Percentiles rank a stretch among this genome's conserved stretches.
Conservation (phyloP, 192 early-diverging fungal genomes). For the Lunasporangiospora selenospora region DNA sequence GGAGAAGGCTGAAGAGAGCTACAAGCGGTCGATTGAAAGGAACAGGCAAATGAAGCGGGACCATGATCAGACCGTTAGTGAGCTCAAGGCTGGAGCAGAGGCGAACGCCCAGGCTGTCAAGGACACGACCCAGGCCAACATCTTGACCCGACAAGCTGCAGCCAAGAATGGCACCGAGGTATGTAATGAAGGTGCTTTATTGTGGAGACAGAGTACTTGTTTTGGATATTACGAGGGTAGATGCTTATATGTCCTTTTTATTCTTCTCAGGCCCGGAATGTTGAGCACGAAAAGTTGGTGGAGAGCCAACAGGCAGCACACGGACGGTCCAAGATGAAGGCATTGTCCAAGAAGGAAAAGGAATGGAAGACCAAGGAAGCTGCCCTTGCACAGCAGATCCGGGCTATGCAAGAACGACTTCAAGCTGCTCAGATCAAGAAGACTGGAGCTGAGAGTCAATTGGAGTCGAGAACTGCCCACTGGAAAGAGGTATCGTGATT, state of each 20-base stretch:
- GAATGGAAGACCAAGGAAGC: conserved; percentile 2
- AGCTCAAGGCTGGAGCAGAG: conserved; percentile 13
- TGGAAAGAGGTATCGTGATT: conserved; percentile 5
- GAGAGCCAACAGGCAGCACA: not conserved
- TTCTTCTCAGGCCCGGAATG: conserved; percentile 8
- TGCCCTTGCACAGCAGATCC: not conserved
- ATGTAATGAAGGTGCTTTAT: not conserved
- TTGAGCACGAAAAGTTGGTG: conserved; percentile 8
- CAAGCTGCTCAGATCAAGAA: conserved; percentile 1
- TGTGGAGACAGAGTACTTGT: not conserved
- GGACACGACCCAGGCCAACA: conserved; percentile 2
- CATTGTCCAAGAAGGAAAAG: conserved; percentile 2
- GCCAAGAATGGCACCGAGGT: conserved; percentile 10
- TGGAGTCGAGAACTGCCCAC: not conserved
- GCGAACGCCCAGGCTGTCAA: conserved; percentile 9
- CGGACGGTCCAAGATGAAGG: conserved; percentile 3
- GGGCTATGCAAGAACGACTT: not conserved
- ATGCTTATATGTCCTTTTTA: not conserved
- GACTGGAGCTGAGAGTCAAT: not conserved
- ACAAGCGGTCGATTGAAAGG: conserved; percentile 4
- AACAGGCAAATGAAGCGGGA: not conserved
- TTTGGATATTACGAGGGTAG: not conserved
- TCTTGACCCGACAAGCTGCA: not conserved
- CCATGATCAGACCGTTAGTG: conserved; percentile 8
- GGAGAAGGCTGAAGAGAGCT: conserved; percentile 6